Conservation (phyloP, 805 yeast genomes). For the Candida khao-thaluensis region DNA sequence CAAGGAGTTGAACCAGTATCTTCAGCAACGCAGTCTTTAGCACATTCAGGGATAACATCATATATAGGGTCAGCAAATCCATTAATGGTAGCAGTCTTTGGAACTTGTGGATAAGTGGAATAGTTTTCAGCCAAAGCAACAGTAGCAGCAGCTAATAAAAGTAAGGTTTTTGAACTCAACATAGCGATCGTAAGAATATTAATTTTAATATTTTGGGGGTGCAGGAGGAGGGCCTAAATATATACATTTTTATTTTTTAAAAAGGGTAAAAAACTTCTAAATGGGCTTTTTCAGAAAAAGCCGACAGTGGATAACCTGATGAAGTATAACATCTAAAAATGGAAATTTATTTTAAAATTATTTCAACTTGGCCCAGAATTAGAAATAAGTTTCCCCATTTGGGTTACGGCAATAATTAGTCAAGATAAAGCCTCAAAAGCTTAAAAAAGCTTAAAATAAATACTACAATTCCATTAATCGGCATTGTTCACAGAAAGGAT, state of each 20-base stretch:
- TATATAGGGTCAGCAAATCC: conserved; percentile 43
- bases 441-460: not conserved
- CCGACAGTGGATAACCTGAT: not conserved
- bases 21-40: conserved; percentile 31
- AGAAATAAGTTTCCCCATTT: too few relatives aligned
- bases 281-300: not conserved
- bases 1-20: conserved; percentile 40
- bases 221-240: too few relatives aligned
- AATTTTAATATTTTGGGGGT: too few relatives aligned
- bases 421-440: too few relatives aligned
- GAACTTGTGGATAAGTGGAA: conserved; percentile 34
- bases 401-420: too few relatives aligned
- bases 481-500: too few relatives aligned
- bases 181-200: conserved; percentile 17
- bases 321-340: not conserved
- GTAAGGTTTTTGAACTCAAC: conserved; percentile 14
- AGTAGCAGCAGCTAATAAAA: conserved; percentile 16
- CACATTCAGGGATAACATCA: conserved; percentile 35
- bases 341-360: too few relatives aligned
- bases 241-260: too few relatives aligned
- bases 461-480: conserved; percentile 4
- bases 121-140: conserved; percentile 17
- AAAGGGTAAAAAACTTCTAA: too few relatives aligned
- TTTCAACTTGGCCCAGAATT: too few relatives aligned
- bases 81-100: conserved; percentile 40